phyloP scores from a whole-genome alignment of 2,329 filamentous ascomycete genomes.

The Fusarium staphyleae region DNA sequence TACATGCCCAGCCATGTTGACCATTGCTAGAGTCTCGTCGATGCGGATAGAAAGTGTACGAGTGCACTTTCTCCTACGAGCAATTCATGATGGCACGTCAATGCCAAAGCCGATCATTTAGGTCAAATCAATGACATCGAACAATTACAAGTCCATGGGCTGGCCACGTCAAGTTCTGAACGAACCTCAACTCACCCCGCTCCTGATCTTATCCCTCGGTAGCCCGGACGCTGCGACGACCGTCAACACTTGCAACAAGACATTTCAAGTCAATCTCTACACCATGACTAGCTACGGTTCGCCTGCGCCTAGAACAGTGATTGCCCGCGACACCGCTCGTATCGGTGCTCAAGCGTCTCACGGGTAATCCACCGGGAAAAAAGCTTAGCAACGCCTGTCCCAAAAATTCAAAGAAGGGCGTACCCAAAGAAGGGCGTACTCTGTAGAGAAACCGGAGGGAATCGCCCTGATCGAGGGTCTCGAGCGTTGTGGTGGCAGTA shows the following conservation, averaged over 20 bases:
- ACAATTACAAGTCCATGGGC: no score
- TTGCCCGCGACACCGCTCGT: constrained; percentile 5
- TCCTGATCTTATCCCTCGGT: no score
- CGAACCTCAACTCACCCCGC: background rate
- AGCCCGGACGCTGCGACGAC: no score
- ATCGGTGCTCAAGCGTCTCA: constrained; percentile 18
- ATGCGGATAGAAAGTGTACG: constrained; percentile 11
- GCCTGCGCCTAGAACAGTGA: background rate
- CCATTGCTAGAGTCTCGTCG: background rate
- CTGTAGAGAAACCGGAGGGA: no score
- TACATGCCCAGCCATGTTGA: background rate
- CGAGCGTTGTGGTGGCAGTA: background rate
- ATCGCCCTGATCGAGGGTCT: no score
- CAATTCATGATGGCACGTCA: background rate
- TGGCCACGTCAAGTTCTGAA: background rate
- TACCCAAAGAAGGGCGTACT: no score
- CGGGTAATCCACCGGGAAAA: constrained; percentile 34
- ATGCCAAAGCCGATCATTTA: background rate
- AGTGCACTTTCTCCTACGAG: background rate
- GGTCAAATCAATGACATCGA: background rate
- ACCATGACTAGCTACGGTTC: constrained; percentile 3
- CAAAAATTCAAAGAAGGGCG: background rate
- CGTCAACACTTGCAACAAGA: no score
- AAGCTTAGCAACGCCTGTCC: constrained; percentile 30
- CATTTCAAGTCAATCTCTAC: no score